phyloP scores from a whole-genome alignment of 257 asterid genomes.

The Coffea canephora region DNA sequence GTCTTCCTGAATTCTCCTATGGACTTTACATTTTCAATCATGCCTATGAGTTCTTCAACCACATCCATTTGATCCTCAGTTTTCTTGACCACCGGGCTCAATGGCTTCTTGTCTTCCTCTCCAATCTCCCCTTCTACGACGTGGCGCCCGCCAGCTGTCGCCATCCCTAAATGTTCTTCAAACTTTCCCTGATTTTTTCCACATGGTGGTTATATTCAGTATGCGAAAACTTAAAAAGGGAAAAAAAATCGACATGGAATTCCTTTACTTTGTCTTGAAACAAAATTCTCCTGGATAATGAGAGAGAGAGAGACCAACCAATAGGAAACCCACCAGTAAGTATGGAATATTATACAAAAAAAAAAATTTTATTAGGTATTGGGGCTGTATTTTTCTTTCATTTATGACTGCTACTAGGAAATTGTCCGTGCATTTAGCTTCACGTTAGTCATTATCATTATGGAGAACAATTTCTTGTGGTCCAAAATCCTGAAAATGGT shows the following conservation, averaged over 20 bases:
- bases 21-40: slow-evolving; percentile 43
- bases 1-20: slow-evolving; percentile 65
- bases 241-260: neutral
- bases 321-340: neutral
- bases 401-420: slow-evolving; percentile 1
- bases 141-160: slow-evolving; percentile 1
- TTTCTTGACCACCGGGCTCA: neutral
- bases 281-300: neutral
- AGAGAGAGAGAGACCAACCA: neutral
- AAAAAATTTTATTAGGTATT: neutral
- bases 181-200: neutral
- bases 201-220: neutral
- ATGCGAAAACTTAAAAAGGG: neutral
- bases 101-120: slow-evolving; percentile 27
- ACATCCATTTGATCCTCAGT: slow-evolving; percentile 31
- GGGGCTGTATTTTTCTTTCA: neutral
- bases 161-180: slow-evolving; percentile 8
- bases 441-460: too few relatives aligned
- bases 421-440: slow-evolving; percentile 12
- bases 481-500: neutral
- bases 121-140: slow-evolving; percentile 28
- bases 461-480: slow-evolving; percentile 9
- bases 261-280: neutral
- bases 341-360: neutral
- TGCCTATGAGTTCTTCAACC: slow-evolving; percentile 49